A percentile compares a stretch with the other conserved stretches of the same genome.
Evolutionary conservation across 2,329 filamentous ascomycete genomes (phyloP).

Genomic region (Aureobasidium sp.): DNA sequence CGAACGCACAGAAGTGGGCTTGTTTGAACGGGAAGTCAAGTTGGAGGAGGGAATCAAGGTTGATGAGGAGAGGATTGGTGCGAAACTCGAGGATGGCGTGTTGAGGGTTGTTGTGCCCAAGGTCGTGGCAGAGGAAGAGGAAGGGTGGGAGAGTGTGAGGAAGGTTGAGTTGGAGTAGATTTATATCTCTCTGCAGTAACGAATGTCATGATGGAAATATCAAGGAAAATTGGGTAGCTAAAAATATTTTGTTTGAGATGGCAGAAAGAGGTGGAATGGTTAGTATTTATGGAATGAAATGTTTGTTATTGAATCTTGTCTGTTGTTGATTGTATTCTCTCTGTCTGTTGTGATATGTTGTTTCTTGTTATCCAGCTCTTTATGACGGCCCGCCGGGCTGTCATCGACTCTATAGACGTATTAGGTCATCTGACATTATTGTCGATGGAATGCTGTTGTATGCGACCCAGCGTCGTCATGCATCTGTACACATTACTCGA

Average conservation of each 20-base stretch:
- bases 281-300: not conserved
- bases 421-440: too few species aligned
- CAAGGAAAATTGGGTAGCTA: not conserved
- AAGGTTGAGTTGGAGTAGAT: conserved; percentile 45
- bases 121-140: conserved; percentile 56
- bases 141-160: conserved; percentile 51
- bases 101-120: conserved; percentile 73
- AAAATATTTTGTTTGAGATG: not conserved
- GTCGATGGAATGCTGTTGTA: not conserved
- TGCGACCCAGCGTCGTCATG: not conserved
- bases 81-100: conserved; percentile 73
- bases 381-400: too few species aligned
- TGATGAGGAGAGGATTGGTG: conserved; percentile 60
- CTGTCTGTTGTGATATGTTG: not conserved
- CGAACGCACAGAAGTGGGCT: conserved; percentile 61
- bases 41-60: conserved; percentile 48
- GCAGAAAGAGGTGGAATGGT: conserved; percentile 10
- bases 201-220: not conserved
- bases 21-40: conserved; percentile 64
- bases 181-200: not conserved
- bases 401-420: too few species aligned
- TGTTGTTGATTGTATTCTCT: not conserved
- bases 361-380: not conserved
- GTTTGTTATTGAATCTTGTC: not conserved
- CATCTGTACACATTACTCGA: not conserved